Percentiles rank a stretch among this genome's conserved stretches.
Evolutionary conservation across 179 eudicot genomes (phyloP).

Genomic region (Nepenthes alata): DNA sequence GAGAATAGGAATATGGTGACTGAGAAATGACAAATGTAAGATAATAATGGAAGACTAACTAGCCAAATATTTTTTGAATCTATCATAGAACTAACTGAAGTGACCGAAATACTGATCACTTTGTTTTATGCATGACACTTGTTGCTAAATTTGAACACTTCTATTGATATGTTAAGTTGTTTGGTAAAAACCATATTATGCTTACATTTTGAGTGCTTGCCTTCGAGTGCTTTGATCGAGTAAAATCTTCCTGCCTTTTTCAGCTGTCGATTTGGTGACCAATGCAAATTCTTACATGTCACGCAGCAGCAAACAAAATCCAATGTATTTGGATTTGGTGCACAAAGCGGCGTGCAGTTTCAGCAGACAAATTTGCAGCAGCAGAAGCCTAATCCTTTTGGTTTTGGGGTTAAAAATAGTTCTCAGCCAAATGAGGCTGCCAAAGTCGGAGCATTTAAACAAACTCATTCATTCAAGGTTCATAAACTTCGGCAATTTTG

Average conservation of each 20-base stretch:
- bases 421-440: constrained; percentile 31
- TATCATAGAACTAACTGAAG: too few species aligned
- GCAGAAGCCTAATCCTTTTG: constrained; percentile 56
- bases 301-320: constrained; percentile 43
- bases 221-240: constrained; percentile 5
- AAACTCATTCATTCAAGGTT: constrained; percentile 52
- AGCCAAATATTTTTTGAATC: too few species aligned
- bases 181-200: neutral
- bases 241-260: constrained; percentile 5
- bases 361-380: constrained; percentile 28
- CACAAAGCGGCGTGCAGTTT: constrained; percentile 34
- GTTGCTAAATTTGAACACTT: too few species aligned
- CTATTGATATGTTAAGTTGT: neutral
- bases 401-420: constrained; percentile 54
- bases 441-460: constrained; percentile 35
- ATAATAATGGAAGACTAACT: too few species aligned
- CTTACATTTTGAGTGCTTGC: neutral
- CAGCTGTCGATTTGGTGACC: constrained; percentile 81
- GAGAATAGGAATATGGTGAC: too few species aligned
- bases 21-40: too few species aligned
- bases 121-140: too few species aligned
- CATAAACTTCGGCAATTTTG: neutral
- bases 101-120: too few species aligned
- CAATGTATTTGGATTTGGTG: constrained; percentile 65
- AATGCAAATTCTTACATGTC: constrained; percentile 59